These are phyloP conservation scores for Chaetomiaceae sp. DNA, from an alignment of 2,329 filamentous ascomycete genomes.

Conservation along the genomic window DNA sequence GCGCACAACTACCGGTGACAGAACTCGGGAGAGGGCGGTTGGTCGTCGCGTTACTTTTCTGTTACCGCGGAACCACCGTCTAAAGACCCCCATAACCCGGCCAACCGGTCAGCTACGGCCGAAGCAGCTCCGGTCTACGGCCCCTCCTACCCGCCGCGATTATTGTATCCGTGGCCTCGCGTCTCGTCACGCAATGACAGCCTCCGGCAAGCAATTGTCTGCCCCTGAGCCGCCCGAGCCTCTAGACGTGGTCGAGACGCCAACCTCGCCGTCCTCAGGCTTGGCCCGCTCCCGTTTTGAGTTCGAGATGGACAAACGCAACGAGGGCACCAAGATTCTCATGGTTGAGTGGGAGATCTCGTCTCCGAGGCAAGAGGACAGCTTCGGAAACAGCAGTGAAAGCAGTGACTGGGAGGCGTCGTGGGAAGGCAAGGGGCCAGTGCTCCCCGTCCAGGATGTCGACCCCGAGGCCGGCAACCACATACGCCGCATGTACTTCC, in stretches of 20 bases:
- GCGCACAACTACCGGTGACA: background rate
- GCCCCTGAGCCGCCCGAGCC: conserved; percentile 15
- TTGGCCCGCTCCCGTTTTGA: conserved; percentile 77
- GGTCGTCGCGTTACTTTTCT: background rate
- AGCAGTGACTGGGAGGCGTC: conserved; percentile 63
- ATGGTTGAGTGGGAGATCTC: conserved; percentile 81
- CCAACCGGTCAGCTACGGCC: too few relatives aligned
- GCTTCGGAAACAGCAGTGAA: conserved; percentile 44
- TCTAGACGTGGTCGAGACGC: conserved; percentile 35
- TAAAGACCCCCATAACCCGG: too few relatives aligned
- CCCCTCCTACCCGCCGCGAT: background rate
- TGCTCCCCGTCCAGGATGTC: conserved; percentile 62
- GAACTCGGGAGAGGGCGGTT: background rate
- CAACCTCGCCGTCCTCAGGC: conserved; percentile 43
- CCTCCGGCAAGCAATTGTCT: conserved; percentile 10
- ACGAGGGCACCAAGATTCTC: conserved; percentile 83
- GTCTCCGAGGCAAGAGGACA: conserved; percentile 34
- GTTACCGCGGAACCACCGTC: too few relatives aligned
- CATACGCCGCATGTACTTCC: conserved; percentile 64
- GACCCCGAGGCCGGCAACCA: conserved; percentile 34
- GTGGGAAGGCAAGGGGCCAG: conserved; percentile 75
- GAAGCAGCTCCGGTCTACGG: too few relatives aligned
- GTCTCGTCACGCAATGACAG: conserved; percentile 17
- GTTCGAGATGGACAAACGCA: conserved; percentile 71
- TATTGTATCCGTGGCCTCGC: too few relatives aligned